Base-by-base conservation (phyloP, 1,139 yeast genomes). In the Pichia norvegensis region DNA sequence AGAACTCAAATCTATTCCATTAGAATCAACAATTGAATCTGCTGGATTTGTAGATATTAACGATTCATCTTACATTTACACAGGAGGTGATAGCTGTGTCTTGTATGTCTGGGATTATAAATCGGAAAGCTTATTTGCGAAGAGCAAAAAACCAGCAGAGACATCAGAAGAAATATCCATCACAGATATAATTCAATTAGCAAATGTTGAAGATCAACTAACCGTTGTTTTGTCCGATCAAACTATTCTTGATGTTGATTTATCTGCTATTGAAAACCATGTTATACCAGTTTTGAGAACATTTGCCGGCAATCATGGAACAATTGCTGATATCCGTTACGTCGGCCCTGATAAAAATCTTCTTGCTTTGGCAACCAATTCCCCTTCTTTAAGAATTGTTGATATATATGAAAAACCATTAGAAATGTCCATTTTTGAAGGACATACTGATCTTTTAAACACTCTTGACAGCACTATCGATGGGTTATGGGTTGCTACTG, bases 291-390 rank as follows among this genome's bases (percentile, higher is more conserved):
- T 77, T 4, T 55, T 65, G 11, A 70, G 78, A 45, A 71, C 79
- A 40, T 72, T 88, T 54, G 95, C 96, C 1, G 97, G 97, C 56
- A 88, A 90, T 63, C 96, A 92, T 64, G 97, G 97, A 50, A 94
- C 94, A 33, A 81, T 92, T 57, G 95, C 97, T 9, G 98, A 87
- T 59, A 74, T 87, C 65, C 75, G 78, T 53, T 82, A 80, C 58
- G 84, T 81, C 36, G 95, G 94, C 0, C 85, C 87, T 9, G 64
- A 74, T 38, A 60, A 68, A 29, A 55, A 59, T 21, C 58, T 64
- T 29, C 63, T 90, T 42, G 97, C 95, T 2, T 67, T 92, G 55
- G 97, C 97, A 2, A 90, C 98, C 13, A 92, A 92, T 64, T 85
- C 97, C 0, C 95, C 97, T n/a, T 81, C 94, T 3, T 69, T 92